Evolutionary conservation across 306 rosid species (phyloP), one percentile per base, ranked within the genome.

Genomic region (Citrullus colocynthis): DNA sequence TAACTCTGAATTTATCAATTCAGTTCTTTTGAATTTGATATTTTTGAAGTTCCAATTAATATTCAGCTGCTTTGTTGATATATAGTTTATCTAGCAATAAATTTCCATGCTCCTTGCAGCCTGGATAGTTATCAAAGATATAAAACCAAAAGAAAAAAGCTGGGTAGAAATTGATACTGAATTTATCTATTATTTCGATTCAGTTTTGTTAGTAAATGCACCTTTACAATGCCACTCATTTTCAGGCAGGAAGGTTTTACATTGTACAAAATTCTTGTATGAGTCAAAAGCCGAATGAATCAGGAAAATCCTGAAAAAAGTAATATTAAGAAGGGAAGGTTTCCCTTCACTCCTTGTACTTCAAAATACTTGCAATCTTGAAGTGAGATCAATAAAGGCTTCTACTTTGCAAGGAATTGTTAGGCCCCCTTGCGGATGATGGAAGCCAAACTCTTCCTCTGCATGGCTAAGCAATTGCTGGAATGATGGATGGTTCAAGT

Each of bases 371-470:
- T 52, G 21, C 60, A 84, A 60, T 39, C 55, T 30, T 58, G 84
- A 83, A 57, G 82, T 77, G 79, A 84, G 78, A 75, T 79, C 30
- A 62, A 78, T 24, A 30, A 87, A 87, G 18, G 56, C 51, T 39
- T 87, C 84, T 80, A 81, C 82, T 9, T 52, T 65, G 86, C 88
- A 87, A 6, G 88, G 88, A 67, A 85, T 87, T 16, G 82, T 83
- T 24, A 87, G 86, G 54, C 45, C 90, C 24, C 88, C 88, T 78
- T 65, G 83, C 13, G 84, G 88, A 72, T 87, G 85, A 77, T 65
- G 21, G 79, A 81, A 85, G 1, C 89, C 88, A 44, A 84, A 88
- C 80, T 87, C 85, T 69, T 85, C 81, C 84, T 85, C 85, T 0
- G 85, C 80, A 36, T 62, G 73, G 20, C 11, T 52, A 28, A 74